Evolutionary conservation across 805 yeast species (phyloP), one percentile per base, ranked within the genome.

Genomic region (Saturnispora sekii): DNA sequence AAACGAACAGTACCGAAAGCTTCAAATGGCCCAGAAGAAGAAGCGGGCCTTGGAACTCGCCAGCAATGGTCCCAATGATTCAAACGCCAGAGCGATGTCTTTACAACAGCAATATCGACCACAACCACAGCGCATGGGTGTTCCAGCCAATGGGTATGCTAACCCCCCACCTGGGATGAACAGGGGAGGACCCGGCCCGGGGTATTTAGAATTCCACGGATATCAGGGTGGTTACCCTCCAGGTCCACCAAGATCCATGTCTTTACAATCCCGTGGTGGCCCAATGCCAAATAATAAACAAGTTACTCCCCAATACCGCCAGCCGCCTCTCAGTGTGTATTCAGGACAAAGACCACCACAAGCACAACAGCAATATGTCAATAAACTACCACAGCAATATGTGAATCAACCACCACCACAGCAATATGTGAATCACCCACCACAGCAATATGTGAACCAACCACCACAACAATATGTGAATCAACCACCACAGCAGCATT

Each of bases 1-100:
- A 43, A 80, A 74, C 52, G 67, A 76, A 6, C 80, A 80, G 50
- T 84, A 84, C 58, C 67, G 94, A 52, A 83, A 82, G 52, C 80
- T 74, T 52, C 70, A 79, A 72, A 78, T 80, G 40, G 77, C 76
- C 4, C 80, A 77, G 57, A 81, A 78, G 65, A 84, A 84, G 56
- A 55, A 71, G 58, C 74, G 75, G 16, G 64, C 64, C 10, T 33
- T 51, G 26, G 40, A 58, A 52, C 4, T 64, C 53, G 50, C 70
- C 64, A 34, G 61, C 15, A 40, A 36, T 7, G 28, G 28, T 15
- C 33, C 30, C 6, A 30, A 16, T n/a, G 41, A 43, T 37, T 32
- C 34, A 21, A 38, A 31, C 26, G 29, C 17, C 10, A 35, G 44
- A 32, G 36, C 40, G 3, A 32, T 32, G 44, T 40, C 38, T 18